Evolutionary conservation across 148 eudicot species (phyloP).

Genomic region (Spergularia bocconei): DNA sequence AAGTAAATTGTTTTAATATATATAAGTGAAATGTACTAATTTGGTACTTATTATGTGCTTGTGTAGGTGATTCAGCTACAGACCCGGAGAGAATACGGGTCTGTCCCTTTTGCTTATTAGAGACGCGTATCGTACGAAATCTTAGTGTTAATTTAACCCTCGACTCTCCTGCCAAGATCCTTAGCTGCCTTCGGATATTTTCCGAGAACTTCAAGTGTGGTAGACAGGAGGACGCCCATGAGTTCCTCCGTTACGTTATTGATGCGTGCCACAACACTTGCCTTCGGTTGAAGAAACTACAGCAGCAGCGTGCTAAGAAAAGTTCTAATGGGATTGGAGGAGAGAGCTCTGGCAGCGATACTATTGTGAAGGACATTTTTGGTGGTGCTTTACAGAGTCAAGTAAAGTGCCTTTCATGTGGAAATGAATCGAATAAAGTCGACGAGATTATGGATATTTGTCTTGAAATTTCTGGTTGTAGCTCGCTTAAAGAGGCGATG

Average conservation of each 20-base stretch:
- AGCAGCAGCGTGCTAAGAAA: slow-evolving; percentile 45
- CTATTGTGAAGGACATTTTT: slow-evolving; percentile 84
- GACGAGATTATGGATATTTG: slow-evolving; percentile 99
- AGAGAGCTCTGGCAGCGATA: slow-evolving; percentile 36
- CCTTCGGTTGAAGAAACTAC: slow-evolving; percentile 79
- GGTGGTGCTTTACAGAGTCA: slow-evolving; percentile 97
- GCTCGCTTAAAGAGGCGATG: slow-evolving; percentile 75
- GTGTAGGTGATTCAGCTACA: slow-evolving; percentile 58
- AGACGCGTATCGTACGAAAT: slow-evolving; percentile 75
- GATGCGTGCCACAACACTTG: slow-evolving; percentile 91
- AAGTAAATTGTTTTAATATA: not conserved
- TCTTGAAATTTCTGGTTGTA: slow-evolving; percentile 69
- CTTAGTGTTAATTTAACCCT: slow-evolving; percentile 50
- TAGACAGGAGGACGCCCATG: slow-evolving; percentile 97
- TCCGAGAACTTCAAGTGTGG: slow-evolving; percentile 74
- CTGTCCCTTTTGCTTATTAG: slow-evolving; percentile 91
- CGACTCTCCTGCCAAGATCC: slow-evolving; percentile 75
- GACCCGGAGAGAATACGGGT: slow-evolving; percentile 61
- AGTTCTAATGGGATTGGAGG: slow-evolving; percentile 40
- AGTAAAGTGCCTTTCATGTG: slow-evolving; percentile 89
- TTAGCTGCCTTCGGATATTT: slow-evolving; percentile 58
- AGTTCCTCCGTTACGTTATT: slow-evolving; percentile 90
- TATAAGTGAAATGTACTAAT: not conserved
- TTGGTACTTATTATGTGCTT: not conserved
- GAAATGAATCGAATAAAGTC: slow-evolving; percentile 82